These are phyloP conservation scores for Nannochloropsis salina DNA, from an alignment of 108 stramenopile genomes.

Conservation along the genomic window DNA sequence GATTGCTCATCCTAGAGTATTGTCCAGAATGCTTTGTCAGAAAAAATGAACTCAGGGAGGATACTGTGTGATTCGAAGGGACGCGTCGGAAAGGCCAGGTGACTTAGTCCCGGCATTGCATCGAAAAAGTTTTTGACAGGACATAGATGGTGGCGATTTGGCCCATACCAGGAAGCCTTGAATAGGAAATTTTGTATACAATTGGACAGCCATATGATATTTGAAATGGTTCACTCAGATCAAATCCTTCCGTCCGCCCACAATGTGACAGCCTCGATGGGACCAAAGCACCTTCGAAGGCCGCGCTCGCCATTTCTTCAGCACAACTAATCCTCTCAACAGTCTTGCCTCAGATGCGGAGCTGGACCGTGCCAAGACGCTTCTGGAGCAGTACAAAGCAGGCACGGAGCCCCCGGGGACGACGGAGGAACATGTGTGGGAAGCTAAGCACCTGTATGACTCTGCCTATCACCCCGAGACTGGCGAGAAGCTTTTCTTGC, in stretches of 20 bases:
- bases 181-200: not conserved
- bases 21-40: not conserved
- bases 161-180: not conserved
- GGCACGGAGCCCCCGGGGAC: slow-evolving; percentile 42
- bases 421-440: slow-evolving; percentile 55
- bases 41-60: not conserved
- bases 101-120: not conserved
- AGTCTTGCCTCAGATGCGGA: slow-evolving; percentile 45
- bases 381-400: slow-evolving; percentile 38
- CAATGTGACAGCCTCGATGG: slow-evolving; percentile 37
- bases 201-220: not conserved
- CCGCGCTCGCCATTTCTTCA: slow-evolving; percentile 54
- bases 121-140: not conserved
- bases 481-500: slow-evolving; percentile 70
- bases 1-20: too few relatives aligned
- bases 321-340: slow-evolving; percentile 55
- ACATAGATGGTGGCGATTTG: not conserved
- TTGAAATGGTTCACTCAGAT: not conserved
- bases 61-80: not conserved
- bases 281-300: slow-evolving; percentile 54
- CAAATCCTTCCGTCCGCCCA: not conserved
- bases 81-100: not conserved
- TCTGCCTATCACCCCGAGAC: slow-evolving; percentile 83
- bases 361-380: slow-evolving; percentile 40
- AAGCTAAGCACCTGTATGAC: slow-evolving; percentile 54